Conservation (phyloP, 1,284 basidiomycete species). For the Leccinum pallidistipes region DNA sequence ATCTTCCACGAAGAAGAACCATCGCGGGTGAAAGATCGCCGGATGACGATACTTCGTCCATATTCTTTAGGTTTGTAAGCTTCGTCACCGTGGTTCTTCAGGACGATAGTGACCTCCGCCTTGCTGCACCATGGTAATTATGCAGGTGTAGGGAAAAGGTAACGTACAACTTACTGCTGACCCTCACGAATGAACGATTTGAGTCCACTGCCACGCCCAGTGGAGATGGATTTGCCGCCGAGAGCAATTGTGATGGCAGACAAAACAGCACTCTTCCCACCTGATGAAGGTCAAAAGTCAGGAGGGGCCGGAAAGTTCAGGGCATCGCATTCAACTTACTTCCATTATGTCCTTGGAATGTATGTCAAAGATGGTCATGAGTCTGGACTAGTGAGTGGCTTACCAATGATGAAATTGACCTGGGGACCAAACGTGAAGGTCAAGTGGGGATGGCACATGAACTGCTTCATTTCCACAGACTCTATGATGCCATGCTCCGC, state of each 20-base stretch:
- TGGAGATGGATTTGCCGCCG: slow-evolving; percentile 88
- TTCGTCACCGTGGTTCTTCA: slow-evolving; percentile 90
- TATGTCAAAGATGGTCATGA: slow-evolving; percentile 2
- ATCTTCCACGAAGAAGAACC: slow-evolving; percentile 85
- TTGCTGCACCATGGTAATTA: slow-evolving; percentile 14
- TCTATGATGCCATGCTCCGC: slow-evolving; percentile 89
- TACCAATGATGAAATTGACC: slow-evolving; percentile 97
- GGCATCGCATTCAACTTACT: slow-evolving; percentile 47
- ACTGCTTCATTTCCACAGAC: slow-evolving; percentile 84
- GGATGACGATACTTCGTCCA: slow-evolving; percentile 83
- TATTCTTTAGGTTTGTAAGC: slow-evolving; percentile 85
- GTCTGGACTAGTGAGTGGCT: not conserved
- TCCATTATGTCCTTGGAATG: slow-evolving; percentile 67
- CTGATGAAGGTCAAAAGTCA: slow-evolving; percentile 37
- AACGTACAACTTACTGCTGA: slow-evolving; percentile 53
- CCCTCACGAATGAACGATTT: slow-evolving; percentile 91
- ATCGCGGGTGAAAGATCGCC: slow-evolving; percentile 77
- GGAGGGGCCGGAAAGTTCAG: not conserved
- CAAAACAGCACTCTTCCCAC: slow-evolving; percentile 94
- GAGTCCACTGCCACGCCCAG: slow-evolving; percentile 85
- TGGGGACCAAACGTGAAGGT: slow-evolving; percentile 84
- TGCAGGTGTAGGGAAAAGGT: not conserved
- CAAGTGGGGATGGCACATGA: slow-evolving; percentile 94
- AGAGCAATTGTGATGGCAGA: slow-evolving; percentile 93
- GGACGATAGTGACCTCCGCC: slow-evolving; percentile 74